phyloP scores from a whole-genome alignment of 2,329 filamentous ascomycete species.

The Aphanocladium album region DNA sequence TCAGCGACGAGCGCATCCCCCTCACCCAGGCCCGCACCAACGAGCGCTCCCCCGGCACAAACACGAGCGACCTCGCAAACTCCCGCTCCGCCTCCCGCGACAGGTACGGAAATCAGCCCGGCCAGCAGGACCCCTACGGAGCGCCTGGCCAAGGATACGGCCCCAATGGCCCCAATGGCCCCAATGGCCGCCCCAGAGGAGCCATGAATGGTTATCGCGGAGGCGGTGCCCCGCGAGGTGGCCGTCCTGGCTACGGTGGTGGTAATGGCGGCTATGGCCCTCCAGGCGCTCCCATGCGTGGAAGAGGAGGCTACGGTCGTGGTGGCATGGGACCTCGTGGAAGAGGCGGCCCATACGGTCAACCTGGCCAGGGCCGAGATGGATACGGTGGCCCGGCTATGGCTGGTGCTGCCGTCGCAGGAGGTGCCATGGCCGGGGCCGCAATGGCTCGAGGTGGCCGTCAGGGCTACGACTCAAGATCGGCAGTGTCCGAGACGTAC shows the following conservation, averaged over 20 bases:
- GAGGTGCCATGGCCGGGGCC: slow-evolving; percentile 15
- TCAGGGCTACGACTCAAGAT: slow-evolving; percentile 30
- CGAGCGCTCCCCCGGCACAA: slow-evolving; percentile 47
- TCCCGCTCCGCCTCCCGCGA: slow-evolving; percentile 47
- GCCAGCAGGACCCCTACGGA: slow-evolving; percentile 41
- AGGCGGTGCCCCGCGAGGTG: slow-evolving; percentile 39
- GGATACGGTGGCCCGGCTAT: slow-evolving; percentile 10
- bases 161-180: slow-evolving; percentile 43
- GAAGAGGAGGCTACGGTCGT: slow-evolving; percentile 29
- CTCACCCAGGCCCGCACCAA: slow-evolving; percentile 62
- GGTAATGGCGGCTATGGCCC: slow-evolving; percentile 48
- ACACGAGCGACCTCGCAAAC: slow-evolving; percentile 34
- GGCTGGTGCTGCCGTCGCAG: slow-evolving; percentile 6
- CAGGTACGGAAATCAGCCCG: slow-evolving; percentile 58
- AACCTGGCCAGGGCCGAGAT: slow-evolving; percentile 4
- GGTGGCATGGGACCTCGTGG: slow-evolving; percentile 8
- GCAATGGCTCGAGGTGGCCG: slow-evolving; percentile 24
- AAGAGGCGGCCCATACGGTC: slow-evolving; percentile 2
- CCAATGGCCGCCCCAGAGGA: slow-evolving; percentile 53
- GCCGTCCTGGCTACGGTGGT: slow-evolving; percentile 43
- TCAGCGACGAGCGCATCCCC: slow-evolving; percentile 66
- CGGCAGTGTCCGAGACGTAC: slow-evolving; percentile 32
- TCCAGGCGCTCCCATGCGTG: slow-evolving; percentile 34
- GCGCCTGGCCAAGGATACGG: slow-evolving; percentile 33
- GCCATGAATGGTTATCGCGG: slow-evolving; percentile 26